Conservation (phyloP, 2,329 filamentous ascomycete species). For the Fusarium denticulatum region DNA sequence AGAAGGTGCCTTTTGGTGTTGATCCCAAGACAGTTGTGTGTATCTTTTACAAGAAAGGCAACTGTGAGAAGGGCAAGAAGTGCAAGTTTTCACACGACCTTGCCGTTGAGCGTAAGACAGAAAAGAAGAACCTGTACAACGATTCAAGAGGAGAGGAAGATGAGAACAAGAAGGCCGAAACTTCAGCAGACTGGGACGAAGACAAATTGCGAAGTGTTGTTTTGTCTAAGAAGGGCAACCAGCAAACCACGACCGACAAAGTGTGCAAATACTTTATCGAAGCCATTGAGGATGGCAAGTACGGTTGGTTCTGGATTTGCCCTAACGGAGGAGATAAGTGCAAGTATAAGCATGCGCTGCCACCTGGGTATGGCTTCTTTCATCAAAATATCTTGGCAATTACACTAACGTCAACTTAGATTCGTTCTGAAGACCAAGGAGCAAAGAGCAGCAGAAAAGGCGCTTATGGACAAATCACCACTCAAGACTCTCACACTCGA, state of each 20-base stretch:
- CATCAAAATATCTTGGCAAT: neutral
- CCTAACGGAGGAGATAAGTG: slow-evolving; percentile 97
- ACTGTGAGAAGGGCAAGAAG: slow-evolving; percentile 96
- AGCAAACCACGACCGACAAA: slow-evolving; percentile 94
- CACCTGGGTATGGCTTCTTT: slow-evolving; percentile 78
- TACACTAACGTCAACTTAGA: slow-evolving; percentile 57
- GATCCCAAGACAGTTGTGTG: slow-evolving; percentile 98
- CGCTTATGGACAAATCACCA: slow-evolving; percentile 93
- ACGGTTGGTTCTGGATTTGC: slow-evolving; percentile 99
- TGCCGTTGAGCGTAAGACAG: slow-evolving; percentile 86
- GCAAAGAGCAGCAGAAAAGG: slow-evolving; percentile 94
- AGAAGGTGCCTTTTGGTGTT: slow-evolving; percentile 97
- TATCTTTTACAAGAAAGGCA: slow-evolving; percentile 96
- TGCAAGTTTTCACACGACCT: slow-evolving; percentile 98
- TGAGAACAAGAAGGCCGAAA: slow-evolving; percentile 86
- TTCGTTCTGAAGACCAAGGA: slow-evolving; percentile 99
- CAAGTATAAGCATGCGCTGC: slow-evolving; percentile 97
- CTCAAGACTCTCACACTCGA: slow-evolving; percentile 94
- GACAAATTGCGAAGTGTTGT: slow-evolving; percentile 93
- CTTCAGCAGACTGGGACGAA: slow-evolving; percentile 97
- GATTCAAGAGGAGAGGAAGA: slow-evolving; percentile 78
- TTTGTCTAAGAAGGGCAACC: slow-evolving; percentile 96
- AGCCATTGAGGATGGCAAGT: slow-evolving; percentile 97
- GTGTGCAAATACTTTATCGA: slow-evolving; percentile 99
- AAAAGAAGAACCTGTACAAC: slow-evolving; percentile 91